Base-by-base conservation (phyloP, 305 asterid genomes). In the Rubia tinctorum region DNA sequence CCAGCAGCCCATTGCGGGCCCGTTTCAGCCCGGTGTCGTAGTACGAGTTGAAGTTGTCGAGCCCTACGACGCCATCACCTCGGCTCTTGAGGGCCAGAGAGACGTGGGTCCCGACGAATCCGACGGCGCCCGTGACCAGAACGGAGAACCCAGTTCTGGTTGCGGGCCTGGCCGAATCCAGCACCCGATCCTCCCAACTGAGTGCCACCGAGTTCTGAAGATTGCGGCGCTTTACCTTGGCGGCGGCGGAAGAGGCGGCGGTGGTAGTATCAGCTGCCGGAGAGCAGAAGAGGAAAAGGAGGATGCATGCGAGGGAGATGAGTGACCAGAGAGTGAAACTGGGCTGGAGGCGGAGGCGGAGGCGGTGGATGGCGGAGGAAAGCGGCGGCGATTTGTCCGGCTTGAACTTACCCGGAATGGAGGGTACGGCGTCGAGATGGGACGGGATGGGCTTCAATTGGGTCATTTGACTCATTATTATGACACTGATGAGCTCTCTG, bases 61-160 rank as follows among this genome's bases (percentile, higher is more conserved):
- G 81, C 47, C 97, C 97, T 9, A 91, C 86, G 4, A 91, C 94
- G n/a, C 97, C 97, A 25, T 91, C 96, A 2, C 97, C 97, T 0
- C 96, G 89, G 1, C 82, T 81, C 75, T 88, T 89, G 12, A 91
- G 77, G 6, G 89, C 82, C 42, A 80, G 47, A 0, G 96, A 86
- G 64, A 84, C 94, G 30, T 91, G 97, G 79, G 81, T 69, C 2
- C 97, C 97, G 10, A 91, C 97, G 76, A 91, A 91, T 0, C 97
- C 93, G 1, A 90, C 91, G 42, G 97, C 97, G 66, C 97, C 96
- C 63, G 97, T 91, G 45, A 91, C 96, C 53, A 91, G 91, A 14
- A 91, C 91, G 34, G 90, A 77, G 68, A 78, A 18, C 22, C 96
- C 97, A 80, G 83, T 82, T 56, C 55, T 74, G 73, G 81, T 86